These are phyloP conservation scores for Coemansia sp. DNA, from an alignment of 192 early-diverging fungal genomes.

Conservation along the genomic window DNA sequence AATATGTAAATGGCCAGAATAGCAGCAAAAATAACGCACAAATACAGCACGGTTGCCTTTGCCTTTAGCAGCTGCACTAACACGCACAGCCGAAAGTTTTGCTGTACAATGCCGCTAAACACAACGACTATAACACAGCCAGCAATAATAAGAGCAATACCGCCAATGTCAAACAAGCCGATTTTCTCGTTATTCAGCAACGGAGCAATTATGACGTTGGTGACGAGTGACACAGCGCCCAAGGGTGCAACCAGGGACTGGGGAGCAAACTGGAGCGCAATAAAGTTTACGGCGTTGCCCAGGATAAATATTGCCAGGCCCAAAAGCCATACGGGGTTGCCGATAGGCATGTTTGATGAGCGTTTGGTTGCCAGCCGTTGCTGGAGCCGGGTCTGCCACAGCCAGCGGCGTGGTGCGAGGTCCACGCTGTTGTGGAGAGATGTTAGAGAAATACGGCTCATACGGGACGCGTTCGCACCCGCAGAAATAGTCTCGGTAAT, in stretches of 20 bases:
- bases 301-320: conserved; percentile 71
- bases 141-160: conserved; percentile 71
- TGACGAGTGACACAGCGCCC: conserved; percentile 76
- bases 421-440: not conserved
- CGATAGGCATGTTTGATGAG: conserved; percentile 21
- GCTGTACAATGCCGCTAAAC: conserved; percentile 61
- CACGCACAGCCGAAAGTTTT: conserved; percentile 72
- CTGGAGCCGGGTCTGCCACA: not conserved
- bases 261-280: conserved; percentile 76
- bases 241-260: conserved; percentile 79
- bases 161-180: conserved; percentile 65
- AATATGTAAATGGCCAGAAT: conserved; percentile 61
- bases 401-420: not conserved
- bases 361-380: not conserved
- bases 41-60: conserved; percentile 63
- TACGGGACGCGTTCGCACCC: not conserved
- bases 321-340: conserved; percentile 58
- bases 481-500: not conserved
- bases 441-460: not conserved
- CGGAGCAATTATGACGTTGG: conserved; percentile 78
- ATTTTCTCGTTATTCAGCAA: conserved; percentile 72
- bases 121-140: conserved; percentile 73
- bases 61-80: conserved; percentile 67
- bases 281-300: conserved; percentile 71
- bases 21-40: conserved; percentile 57